These are phyloP conservation scores for Globisporangium abappressorium DNA, from an alignment of 352 stramenopile species.

Conservation along the genomic window DNA sequence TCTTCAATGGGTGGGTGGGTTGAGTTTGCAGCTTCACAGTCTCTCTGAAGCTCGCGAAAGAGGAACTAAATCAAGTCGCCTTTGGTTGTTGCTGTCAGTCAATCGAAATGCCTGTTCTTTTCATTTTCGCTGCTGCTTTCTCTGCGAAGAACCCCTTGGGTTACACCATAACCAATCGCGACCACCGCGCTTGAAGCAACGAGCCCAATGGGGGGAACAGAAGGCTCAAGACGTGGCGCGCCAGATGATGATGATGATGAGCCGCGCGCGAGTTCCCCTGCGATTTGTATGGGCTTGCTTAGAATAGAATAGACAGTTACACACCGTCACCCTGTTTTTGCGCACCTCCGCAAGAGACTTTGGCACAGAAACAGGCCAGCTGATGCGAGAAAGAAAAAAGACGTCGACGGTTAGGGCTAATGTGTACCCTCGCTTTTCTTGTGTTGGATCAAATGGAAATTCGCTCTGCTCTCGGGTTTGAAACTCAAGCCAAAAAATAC, in stretches of 20 bases:
- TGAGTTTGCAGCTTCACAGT: not conserved
- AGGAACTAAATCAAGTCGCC: no score
- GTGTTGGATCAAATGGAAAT: not conserved
- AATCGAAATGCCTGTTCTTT: not conserved
- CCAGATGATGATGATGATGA: not conserved
- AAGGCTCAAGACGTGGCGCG: not conserved
- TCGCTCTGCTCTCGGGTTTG: not conserved
- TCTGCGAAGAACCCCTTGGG: not conserved
- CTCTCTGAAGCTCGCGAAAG: not conserved
- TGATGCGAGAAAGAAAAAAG: not conserved
- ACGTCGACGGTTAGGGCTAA: not conserved
- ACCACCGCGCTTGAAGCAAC: not conserved
- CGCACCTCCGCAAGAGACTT: not conserved
- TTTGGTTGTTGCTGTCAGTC: no score
- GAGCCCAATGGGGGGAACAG: not conserved
- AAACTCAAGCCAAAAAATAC: not conserved
- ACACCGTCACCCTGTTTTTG: not conserved
- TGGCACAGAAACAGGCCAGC: conserved; percentile 2
- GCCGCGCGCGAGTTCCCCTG: not conserved
- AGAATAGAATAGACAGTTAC: not conserved
- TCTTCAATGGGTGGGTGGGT: not conserved
- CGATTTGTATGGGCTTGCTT: not conserved
- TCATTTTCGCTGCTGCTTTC: not conserved
- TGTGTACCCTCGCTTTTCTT: no score
- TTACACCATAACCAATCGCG: not conserved